A percentile compares a stretch with the other conserved stretches of the same genome.
phyloP scores from a whole-genome alignment of 2,329 filamentous ascomycete species.

The Diaporthe citriasiana region DNA sequence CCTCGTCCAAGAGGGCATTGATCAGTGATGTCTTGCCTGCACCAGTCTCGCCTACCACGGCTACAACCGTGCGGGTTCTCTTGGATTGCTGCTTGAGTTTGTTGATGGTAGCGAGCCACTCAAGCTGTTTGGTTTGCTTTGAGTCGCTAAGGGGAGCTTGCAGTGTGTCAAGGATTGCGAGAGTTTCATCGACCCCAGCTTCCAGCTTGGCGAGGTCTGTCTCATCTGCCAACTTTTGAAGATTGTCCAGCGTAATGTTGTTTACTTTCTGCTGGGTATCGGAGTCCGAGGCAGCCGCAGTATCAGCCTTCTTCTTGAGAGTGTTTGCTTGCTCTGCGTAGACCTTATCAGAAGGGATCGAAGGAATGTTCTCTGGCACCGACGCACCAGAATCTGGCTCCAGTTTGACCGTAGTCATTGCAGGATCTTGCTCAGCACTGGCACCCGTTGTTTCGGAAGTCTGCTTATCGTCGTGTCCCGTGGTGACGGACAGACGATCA shows the following conservation, averaged over 20 bases:
- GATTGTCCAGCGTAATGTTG: conserved; percentile 7
- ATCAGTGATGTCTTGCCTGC: conserved; percentile 74
- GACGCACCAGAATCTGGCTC: neutral
- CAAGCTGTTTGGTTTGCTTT: conserved; percentile 41
- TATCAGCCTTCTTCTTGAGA: neutral
- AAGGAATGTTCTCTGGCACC: neutral
- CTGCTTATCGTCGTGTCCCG: neutral
- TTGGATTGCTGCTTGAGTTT: conserved; percentile 55
- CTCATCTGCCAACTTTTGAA: neutral
- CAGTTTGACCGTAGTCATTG: neutral
- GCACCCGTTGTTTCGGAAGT: neutral
- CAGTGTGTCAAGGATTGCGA: conserved; percentile 7
- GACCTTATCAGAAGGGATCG: neutral
- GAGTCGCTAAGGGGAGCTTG: conserved; percentile 36
- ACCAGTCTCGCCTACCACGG: conserved; percentile 73
- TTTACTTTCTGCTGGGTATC: neutral
- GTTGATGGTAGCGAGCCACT: conserved; percentile 52
- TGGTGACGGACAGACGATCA: neutral
- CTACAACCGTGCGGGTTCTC: conserved; percentile 62
- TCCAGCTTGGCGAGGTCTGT: conserved; percentile 30
- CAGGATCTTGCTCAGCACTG: no score
- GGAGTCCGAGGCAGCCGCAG: neutral
- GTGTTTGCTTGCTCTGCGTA: neutral
- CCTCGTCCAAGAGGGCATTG: conserved; percentile 74
- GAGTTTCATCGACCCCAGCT: neutral